Percentiles rank a stretch among this genome's conserved stretches.
Evolutionary conservation across 208 protist genomes (phyloP).

Genomic region (Leishmania gerbilli): DNA sequence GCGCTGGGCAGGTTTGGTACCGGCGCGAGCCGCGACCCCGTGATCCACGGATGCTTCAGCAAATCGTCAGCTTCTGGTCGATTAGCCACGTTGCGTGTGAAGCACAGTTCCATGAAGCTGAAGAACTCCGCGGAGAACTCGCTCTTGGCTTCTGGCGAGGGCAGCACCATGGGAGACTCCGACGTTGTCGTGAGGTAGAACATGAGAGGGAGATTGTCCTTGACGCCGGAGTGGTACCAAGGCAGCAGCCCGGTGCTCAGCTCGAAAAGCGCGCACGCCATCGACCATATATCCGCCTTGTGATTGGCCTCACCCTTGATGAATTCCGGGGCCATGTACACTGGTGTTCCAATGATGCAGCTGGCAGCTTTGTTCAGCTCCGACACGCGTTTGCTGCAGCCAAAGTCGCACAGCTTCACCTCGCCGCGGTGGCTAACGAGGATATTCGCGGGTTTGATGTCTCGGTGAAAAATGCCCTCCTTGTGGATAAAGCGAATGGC

Average conservation of each 20-base stretch:
- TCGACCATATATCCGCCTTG: conserved; percentile 91
- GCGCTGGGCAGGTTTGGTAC: conserved; percentile 13
- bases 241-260: conserved; percentile 77
- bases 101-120: conserved; percentile 88
- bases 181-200: conserved; percentile 90
- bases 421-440: conserved; percentile 81
- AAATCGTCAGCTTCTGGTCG: conserved; percentile 78
- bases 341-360: conserved; percentile 89
- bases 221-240: conserved; percentile 86
- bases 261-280: conserved; percentile 90
- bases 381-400: conserved; percentile 87
- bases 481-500: conserved; percentile 90
- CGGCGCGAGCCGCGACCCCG: conserved; percentile 31
- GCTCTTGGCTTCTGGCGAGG: conserved; percentile 36
- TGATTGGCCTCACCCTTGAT: conserved; percentile 84
- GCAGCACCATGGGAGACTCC: conserved; percentile 73
- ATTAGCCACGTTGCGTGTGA: conserved; percentile 65
- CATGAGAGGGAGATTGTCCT: conserved; percentile 83
- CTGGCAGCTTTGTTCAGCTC: conserved; percentile 82
- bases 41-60: conserved; percentile 85
- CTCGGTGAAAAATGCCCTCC: conserved; percentile 89
- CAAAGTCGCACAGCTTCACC: conserved; percentile 93
- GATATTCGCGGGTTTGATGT: conserved; percentile 94
- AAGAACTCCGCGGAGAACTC: conserved; percentile 83
- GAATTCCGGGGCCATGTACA: conserved; percentile 91